phyloP scores from a whole-genome alignment of 768 basidiomycete species.

The Trametes cinnabarina region DNA sequence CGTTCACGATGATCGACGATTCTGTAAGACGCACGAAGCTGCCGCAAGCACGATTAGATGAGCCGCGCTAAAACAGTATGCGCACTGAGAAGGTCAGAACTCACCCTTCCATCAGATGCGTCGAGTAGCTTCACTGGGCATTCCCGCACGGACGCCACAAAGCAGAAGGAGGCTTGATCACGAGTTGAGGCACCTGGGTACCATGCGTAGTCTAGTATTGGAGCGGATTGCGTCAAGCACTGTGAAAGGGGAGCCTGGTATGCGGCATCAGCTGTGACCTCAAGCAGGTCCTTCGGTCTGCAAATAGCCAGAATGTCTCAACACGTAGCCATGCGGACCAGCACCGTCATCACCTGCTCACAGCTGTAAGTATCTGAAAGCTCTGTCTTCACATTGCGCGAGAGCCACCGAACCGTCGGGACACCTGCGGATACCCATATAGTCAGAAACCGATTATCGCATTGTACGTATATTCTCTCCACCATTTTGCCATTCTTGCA shows the following conservation, averaged over 20 bases:
- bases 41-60: not conserved
- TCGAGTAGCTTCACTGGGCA: conserved; percentile 85
- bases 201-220: conserved; percentile 81
- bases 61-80: not conserved
- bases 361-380: conserved; percentile 55
- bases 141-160: conserved; percentile 80
- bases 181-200: conserved; percentile 69
- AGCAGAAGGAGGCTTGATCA: conserved; percentile 72
- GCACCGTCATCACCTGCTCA: conserved; percentile 31
- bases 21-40: conserved; percentile 89
- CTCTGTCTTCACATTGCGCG: conserved; percentile 68
- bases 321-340: not conserved
- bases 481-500: conserved; percentile 57
- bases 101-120: conserved; percentile 70
- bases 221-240: conserved; percentile 54
- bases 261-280: not conserved
- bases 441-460: not conserved
- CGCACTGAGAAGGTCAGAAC: conserved; percentile 18
- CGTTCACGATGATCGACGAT: conserved; percentile 95
- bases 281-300: conserved; percentile 6
- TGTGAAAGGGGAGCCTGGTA: not conserved
- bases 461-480: not conserved
- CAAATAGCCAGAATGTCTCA: not conserved
- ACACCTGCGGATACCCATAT: conserved; percentile 46
- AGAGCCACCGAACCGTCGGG: conserved; percentile 71